Evolutionary conservation across 345 rosid genomes (phyloP).

Genomic region (Rhodomyrtus tomentosa): DNA sequence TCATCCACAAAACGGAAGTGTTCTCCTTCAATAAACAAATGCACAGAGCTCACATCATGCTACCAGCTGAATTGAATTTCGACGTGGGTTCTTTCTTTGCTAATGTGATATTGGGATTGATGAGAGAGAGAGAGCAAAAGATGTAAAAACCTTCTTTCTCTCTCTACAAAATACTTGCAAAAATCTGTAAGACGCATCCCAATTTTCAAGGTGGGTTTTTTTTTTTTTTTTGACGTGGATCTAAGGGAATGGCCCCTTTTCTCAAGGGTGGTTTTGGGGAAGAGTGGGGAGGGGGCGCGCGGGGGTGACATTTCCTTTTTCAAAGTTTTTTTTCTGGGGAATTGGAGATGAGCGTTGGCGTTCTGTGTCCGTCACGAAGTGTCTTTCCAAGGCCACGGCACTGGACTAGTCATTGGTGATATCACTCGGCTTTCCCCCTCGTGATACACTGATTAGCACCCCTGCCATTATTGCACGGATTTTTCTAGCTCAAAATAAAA

Average conservation of each 20-base stretch:
- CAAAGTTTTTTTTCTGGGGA: too few relatives aligned
- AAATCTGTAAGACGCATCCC: neutral
- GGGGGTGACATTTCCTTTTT: too few relatives aligned
- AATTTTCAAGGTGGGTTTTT: slow-evolving; percentile 36
- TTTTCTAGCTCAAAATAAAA: neutral
- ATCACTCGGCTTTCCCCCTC: neutral
- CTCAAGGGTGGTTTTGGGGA: slow-evolving; percentile 26
- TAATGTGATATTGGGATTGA: slow-evolving; percentile 30
- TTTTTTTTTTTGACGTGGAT: slow-evolving; percentile 23
- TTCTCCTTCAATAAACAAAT: neutral
- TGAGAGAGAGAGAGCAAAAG: neutral
- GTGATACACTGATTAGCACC: neutral
- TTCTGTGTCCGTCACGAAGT: neutral
- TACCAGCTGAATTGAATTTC: neutral
- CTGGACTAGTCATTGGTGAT: neutral
- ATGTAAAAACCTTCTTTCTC: neutral
- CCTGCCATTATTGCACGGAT: neutral
- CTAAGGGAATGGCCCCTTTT: slow-evolving; percentile 33
- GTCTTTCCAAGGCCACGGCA: neutral
- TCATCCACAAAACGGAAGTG: neutral
- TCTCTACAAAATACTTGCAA: neutral
- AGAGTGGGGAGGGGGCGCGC: too few relatives aligned
- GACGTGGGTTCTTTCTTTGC: slow-evolving; percentile 1
- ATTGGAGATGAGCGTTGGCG: slow-evolving; percentile 10
- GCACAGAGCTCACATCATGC: neutral